Base-by-base conservation (phyloP, 805 yeast species). In the Tetrapisispora nanseiensis region DNA sequence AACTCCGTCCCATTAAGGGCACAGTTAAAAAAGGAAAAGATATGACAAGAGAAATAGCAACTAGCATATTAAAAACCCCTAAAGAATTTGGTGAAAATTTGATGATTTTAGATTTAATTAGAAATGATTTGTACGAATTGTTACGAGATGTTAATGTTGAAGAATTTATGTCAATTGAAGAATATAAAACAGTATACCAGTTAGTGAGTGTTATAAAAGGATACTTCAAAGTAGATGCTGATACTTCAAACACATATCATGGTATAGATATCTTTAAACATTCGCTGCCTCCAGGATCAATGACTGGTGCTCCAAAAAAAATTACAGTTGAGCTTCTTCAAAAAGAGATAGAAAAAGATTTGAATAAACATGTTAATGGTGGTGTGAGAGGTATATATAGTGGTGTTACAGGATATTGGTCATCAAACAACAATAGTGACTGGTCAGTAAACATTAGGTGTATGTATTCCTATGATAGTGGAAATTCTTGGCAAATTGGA, bases 221-320 rank as follows among this genome's bases (percentile, higher is more conserved):
- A 0, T 57, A 66, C 18, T n/a, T 37, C 8, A n/a, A 29, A 29
- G 19, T 11, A 3, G 10, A 16, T 28, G 19, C 20, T 6, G 15
- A 21, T 3, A 3, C 4, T n/a, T 18, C 31, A 6, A 24, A 45
- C 2, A 41, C 52, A 3, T 78, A 72, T 50, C 66, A 71, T 11
- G 98, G 97, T 0, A 66, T 89, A 20, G 97, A 92, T 57, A 67
- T 90, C 2, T 69, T 92, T 11, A 73, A 77, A 18, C 76, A 76
- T 45, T 78, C 95, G 0, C 66, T 94, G 28, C 98, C 99, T 3
- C 96, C 99, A 0, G 99, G 99, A 0, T 90, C 97, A 1, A 92
- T 92, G 99, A 92, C 99, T 0, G 99, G 99, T 3, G 99, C 99
- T 0, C 99, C 99, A 2, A 92, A 92, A 65, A 83, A 81, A 52